These are phyloP conservation scores for Nidularia pulvinata DNA, from an alignment of 768 basidiomycete genomes.

Conservation along the genomic window DNA sequence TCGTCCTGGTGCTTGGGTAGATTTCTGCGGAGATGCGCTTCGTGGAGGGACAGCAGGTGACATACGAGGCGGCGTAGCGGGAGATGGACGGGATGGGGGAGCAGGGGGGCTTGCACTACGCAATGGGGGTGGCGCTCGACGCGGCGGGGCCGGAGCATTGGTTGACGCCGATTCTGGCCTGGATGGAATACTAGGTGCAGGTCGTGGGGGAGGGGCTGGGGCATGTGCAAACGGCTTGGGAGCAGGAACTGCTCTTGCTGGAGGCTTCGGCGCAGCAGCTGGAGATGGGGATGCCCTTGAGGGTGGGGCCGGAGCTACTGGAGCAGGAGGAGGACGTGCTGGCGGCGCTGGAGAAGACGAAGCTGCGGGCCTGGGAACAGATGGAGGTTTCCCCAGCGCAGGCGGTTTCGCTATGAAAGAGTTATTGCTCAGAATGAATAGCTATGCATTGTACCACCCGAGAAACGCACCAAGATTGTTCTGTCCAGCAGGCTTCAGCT, in stretches of 20 bases:
- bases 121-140: slow-evolving; percentile 35
- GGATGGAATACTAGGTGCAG: slow-evolving; percentile 18
- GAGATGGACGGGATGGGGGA: slow-evolving; percentile 27
- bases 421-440: background rate
- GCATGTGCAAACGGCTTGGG: slow-evolving; percentile 15
- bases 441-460: slow-evolving; percentile 1
- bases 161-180: slow-evolving; percentile 23
- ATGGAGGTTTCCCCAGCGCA: slow-evolving; percentile 65
- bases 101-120: slow-evolving; percentile 22
- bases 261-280: slow-evolving; percentile 30
- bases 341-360: slow-evolving; percentile 24
- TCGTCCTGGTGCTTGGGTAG: slow-evolving; percentile 21
- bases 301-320: background rate
- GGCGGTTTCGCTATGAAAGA: slow-evolving; percentile 53
- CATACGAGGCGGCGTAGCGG: slow-evolving; percentile 34
- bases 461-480: slow-evolving; percentile 46
- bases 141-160: slow-evolving; percentile 37
- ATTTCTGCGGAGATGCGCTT: slow-evolving; percentile 13
- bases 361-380: slow-evolving; percentile 51
- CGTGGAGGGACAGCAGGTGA: slow-evolving; percentile 28
- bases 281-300: slow-evolving; percentile 3
- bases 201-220: slow-evolving; percentile 26
- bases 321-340: slow-evolving; percentile 21
- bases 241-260: slow-evolving; percentile 25
- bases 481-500: slow-evolving; percentile 79